Conservation (phyloP, 164 flowering plant genomes). For the Liriodendron chinense region DNA sequence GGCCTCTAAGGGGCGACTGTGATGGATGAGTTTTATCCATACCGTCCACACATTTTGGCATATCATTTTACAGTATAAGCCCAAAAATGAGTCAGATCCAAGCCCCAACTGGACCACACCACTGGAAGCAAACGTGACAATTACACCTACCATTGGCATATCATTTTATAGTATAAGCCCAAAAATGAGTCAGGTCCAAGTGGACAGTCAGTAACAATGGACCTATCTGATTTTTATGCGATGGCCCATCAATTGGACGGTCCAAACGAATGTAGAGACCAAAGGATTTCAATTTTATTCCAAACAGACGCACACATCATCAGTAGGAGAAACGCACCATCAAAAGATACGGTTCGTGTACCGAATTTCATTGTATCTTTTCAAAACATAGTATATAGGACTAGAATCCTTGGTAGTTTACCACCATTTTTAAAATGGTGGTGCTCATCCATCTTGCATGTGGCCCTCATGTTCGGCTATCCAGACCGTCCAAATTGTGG, state of each 20-base stretch:
- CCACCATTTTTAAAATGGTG: background rate
- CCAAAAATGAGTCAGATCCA: too few relatives aligned
- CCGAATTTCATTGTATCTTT: background rate
- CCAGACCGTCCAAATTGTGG: background rate
- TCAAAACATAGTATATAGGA: too few relatives aligned
- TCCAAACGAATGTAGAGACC: background rate
- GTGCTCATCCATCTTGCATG: background rate
- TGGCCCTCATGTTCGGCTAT: background rate
- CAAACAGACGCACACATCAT: background rate
- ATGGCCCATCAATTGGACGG: background rate
- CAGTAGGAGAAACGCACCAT: background rate
- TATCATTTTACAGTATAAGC: too few relatives aligned
- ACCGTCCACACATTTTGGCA: too few relatives aligned
- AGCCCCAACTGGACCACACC: too few relatives aligned
- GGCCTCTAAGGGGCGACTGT: too few relatives aligned
- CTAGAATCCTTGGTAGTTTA: background rate
- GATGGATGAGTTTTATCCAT: too few relatives aligned
- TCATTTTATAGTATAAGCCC: too few relatives aligned
- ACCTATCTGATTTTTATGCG: background rate
- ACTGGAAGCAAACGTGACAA: too few relatives aligned
- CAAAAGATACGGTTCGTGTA: background rate
- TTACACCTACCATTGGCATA: too few relatives aligned
- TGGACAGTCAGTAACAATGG: background rate
- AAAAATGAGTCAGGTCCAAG: too few relatives aligned
- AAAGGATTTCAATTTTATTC: background rate